Evolutionary conservation across 805 yeast species (phyloP), one percentile per base, ranked within the genome.

Genomic region (Yarrowia keelungensis): DNA sequence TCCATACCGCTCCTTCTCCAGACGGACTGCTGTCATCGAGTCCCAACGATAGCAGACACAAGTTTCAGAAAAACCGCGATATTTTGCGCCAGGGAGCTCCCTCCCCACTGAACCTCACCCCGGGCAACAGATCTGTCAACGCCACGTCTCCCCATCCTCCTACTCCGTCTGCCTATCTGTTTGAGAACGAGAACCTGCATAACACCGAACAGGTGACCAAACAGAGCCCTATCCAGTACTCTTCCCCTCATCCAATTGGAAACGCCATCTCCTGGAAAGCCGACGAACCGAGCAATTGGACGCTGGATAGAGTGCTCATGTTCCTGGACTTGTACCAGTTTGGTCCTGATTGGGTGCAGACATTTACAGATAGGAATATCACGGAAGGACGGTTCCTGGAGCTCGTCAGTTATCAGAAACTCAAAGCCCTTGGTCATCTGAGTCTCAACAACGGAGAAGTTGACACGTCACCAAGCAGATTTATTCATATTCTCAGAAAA

Each of bases 311-410:
- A 66, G 93, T 92, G 0, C 70, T 82, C 0, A 75, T 79, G 59
- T 92, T 97, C 96, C 81, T 92, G 35, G 87, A 84, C 8, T 73
- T 77, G n/a, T 83, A 92, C 75, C 82, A 84, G 22, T 92, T 92
- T 77, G 89, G 89, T 72, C 84, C 83, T 3, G 80, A 88, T 14
- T 92, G 97, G 97, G 80, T 84, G n/a, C 84, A 81, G 5, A 83
- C 87, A 16, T 89, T 92, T 76, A 79, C 79, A 49, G 81, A 81
- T 51, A 82, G 86, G 70, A 85, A 85, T 62, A 80, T 92, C 2
- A 79, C 82, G 10, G 92, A 92, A 0, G 83, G 85, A 56, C 79
- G 83, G 36, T 92, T 92, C 73, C 76, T 92, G 32, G 87, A 85
- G 62, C 79, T 92, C 72, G 83, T 87, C 61, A 90, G 88, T 51